Evolutionary conservation across 2,329 filamentous ascomycete genomes (phyloP).

Genomic region (Pyrenophora teres): DNA sequence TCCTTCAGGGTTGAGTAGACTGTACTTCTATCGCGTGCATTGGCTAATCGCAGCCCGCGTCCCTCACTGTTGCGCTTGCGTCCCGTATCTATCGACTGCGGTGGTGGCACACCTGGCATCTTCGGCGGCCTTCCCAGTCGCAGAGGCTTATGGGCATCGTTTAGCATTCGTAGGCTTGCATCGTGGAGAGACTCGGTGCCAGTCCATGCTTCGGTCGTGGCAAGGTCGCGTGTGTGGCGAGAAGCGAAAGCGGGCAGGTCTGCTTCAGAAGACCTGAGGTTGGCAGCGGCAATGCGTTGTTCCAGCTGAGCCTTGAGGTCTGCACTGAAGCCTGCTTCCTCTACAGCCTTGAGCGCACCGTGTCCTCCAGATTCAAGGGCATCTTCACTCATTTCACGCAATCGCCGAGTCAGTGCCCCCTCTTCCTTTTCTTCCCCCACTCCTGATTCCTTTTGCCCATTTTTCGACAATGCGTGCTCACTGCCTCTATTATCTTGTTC

Average conservation of each 20-base stretch:
- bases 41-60: constrained; percentile 55
- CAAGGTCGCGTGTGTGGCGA: constrained; percentile 69
- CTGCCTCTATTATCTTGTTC: constrained; percentile 13
- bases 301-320: constrained; percentile 63
- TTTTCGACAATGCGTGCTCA: constrained; percentile 21
- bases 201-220: constrained; percentile 73
- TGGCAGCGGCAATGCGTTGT: constrained; percentile 62
- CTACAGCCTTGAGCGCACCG: constrained; percentile 60
- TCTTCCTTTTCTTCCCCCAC: constrained; percentile 35
- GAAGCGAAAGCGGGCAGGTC: constrained; percentile 66
- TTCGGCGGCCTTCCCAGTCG: constrained; percentile 24
- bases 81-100: constrained; percentile 41
- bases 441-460: not conserved
- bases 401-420: constrained; percentile 62
- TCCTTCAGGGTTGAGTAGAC: constrained; percentile 58
- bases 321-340: constrained; percentile 66
- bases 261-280: constrained; percentile 60
- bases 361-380: constrained; percentile 60
- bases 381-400: constrained; percentile 66
- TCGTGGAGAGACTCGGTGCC: constrained; percentile 77
- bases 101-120: constrained; percentile 29
- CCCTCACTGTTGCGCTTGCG: constrained; percentile 46
- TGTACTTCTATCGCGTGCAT: constrained; percentile 63
- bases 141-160: constrained; percentile 63
- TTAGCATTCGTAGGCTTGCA: constrained; percentile 77